Conservation (phyloP, 2,329 filamentous ascomycete genomes). For the Exophiala spinifera region DNA sequence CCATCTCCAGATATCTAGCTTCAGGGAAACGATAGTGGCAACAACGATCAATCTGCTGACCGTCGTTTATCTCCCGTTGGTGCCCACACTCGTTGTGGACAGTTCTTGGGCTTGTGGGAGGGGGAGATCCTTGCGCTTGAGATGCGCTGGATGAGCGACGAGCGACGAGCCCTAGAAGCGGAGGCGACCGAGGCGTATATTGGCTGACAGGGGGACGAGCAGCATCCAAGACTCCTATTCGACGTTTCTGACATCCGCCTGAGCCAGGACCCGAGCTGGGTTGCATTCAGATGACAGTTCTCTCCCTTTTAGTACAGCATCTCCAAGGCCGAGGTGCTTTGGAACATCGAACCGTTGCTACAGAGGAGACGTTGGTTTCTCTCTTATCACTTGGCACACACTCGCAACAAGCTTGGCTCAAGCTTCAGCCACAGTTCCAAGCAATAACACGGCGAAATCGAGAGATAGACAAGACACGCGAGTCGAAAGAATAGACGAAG, state of each 20-base stretch:
- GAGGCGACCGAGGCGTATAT: conserved; percentile 23
- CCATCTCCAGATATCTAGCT: not conserved
- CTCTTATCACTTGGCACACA: not conserved
- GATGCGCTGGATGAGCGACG: too few species aligned
- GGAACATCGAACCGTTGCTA: not conserved
- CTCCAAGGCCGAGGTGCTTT: too few species aligned
- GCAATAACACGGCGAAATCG: not conserved
- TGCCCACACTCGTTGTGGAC: conserved; percentile 9
- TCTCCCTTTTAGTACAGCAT: not conserved
- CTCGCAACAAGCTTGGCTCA: not conserved
- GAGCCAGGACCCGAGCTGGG: not conserved
- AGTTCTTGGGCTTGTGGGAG: not conserved
- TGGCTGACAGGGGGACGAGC: not conserved
- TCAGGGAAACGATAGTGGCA: not conserved
- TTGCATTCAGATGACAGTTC: conserved; percentile 7
- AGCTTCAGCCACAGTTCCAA: not conserved
- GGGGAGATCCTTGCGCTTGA: too few species aligned
- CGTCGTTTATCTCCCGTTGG: conserved; percentile 14
- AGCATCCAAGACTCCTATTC: conserved; percentile 1
- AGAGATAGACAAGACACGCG: not conserved
- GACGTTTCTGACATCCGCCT: conserved; percentile 2
- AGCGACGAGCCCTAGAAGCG: conserved; percentile 1
- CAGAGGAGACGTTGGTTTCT: not conserved
- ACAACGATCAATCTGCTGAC: not conserved
- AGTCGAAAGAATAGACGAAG: not conserved